Percentiles rank a stretch among this genome's conserved stretches.
These are phyloP conservation scores for Argentina anserina DNA, from an alignment of 306 rosid genomes.

Conservation along the genomic window DNA sequence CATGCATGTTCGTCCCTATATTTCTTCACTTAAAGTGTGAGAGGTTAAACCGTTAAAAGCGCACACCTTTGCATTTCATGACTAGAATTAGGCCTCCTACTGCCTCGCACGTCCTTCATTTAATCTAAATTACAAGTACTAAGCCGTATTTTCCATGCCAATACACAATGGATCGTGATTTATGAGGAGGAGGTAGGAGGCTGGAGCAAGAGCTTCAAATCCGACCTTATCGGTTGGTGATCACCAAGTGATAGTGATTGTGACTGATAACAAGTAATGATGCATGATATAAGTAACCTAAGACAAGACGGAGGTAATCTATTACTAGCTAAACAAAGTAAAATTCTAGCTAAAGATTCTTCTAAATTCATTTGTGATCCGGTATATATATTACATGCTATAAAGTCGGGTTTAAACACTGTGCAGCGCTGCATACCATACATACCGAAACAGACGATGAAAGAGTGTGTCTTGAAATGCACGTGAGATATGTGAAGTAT, in stretches of 20 bases:
- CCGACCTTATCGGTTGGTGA: neutral
- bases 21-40: neutral
- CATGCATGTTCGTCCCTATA: neutral
- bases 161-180: too few relatives aligned
- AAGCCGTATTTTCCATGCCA: neutral
- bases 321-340: neutral
- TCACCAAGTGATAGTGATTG: neutral
- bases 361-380: too few relatives aligned
- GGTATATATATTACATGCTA: too few relatives aligned
- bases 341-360: neutral
- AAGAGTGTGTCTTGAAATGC: too few relatives aligned
- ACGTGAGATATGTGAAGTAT: too few relatives aligned
- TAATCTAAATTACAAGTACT: neutral
- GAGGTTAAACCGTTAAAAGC: neutral
- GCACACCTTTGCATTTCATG: neutral
- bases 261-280: too few relatives aligned
- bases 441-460: too few relatives aligned
- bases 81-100: neutral
- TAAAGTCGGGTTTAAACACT: neutral
- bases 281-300: neutral
- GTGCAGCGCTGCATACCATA: too few relatives aligned
- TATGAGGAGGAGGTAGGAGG: neutral
- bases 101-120: neutral
- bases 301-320: neutral
- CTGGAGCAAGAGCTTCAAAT: neutral